A percentile compares a stretch with the other conserved stretches of the same genome.
Evolutionary conservation across 139 green algal genomes (phyloP).

Genomic region (Picochlorum sp.): DNA sequence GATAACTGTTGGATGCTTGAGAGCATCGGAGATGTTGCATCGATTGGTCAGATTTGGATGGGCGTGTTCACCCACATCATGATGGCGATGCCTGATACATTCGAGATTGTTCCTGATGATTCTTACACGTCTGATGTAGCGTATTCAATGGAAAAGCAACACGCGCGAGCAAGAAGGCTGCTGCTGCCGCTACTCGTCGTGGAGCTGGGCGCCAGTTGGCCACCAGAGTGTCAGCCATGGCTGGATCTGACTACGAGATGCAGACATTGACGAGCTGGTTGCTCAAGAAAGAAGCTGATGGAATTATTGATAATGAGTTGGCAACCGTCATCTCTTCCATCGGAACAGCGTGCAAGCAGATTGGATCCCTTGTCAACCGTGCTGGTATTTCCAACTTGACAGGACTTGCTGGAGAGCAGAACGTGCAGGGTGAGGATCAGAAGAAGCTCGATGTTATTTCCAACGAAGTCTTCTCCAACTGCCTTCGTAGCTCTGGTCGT

Average conservation of each 20-base stretch:
- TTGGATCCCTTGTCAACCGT: constrained; percentile 83
- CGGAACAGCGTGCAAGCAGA: constrained; percentile 95
- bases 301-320: constrained; percentile 84
- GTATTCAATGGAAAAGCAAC: no score
- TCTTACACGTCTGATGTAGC: no score
- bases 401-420: constrained; percentile 23
- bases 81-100: no score
- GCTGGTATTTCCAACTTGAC: constrained; percentile 92
- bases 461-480: constrained; percentile 96
- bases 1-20: no score
- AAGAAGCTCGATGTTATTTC: constrained; percentile 99
- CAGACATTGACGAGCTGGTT: constrained; percentile 35
- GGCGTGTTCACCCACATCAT: no score
- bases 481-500: constrained; percentile 44
- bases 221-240: no score
- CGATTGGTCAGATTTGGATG: no score
- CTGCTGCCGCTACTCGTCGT: no score
- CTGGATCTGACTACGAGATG: constrained; percentile 10
- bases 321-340: constrained; percentile 90
- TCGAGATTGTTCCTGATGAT: no score
- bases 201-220: no score
- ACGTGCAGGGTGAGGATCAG: constrained; percentile 91
- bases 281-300: constrained; percentile 61
- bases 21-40: no score
- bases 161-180: no score